Evolutionary conservation across 2,329 filamentous ascomycete species (phyloP), one percentile per base, ranked within the genome.

Genomic region (Cyanodermella asteris): DNA sequence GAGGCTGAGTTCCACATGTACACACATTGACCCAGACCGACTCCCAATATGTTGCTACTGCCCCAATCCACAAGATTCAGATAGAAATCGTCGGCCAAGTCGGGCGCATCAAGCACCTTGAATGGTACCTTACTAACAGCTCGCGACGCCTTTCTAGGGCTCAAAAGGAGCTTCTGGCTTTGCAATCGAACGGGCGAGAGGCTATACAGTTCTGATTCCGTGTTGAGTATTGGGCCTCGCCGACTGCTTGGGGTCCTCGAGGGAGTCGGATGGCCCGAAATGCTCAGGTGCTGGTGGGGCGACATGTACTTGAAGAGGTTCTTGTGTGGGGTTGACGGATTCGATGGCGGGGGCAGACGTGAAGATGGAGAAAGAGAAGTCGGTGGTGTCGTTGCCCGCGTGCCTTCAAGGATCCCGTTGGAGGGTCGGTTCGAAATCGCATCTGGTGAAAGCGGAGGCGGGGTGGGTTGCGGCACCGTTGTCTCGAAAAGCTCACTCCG

Each of bases 1-100:
- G 75, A 75, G 36, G 80, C 70, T 4, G 82, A 87, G 45, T 93
- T 91, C 87, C 87, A 97, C 69, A 94, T 87, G 44, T 94, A 97
- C 5, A 97, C 87, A 36, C 78, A 90, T 11, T 75, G 78, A 11
- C 82, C 82, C 14, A 97, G 55, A 0, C 87, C 87, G 21, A 97
- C 87, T 5, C 84, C 87, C 7, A 97, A 60, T 6, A 91, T 74
- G 46, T 94, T 91, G 37, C 76, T 81, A 39, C 78, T 90, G 21
- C 87, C 87, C 87, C 87, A 97, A 42, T 97, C 87, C 3, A 97
- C 84, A 14, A 97, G 56, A 40, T 97, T 97, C 18, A 97, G 59
- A 41, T 97, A 97, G 47, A 94, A 97, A 44, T 97, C 87, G 41
- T 97, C 87, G 15, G 84, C 82, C 22, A 97, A 55, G 44, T 94